phyloP scores from a whole-genome alignment of 305 asterid species.

The Fraxinus greggii region DNA sequence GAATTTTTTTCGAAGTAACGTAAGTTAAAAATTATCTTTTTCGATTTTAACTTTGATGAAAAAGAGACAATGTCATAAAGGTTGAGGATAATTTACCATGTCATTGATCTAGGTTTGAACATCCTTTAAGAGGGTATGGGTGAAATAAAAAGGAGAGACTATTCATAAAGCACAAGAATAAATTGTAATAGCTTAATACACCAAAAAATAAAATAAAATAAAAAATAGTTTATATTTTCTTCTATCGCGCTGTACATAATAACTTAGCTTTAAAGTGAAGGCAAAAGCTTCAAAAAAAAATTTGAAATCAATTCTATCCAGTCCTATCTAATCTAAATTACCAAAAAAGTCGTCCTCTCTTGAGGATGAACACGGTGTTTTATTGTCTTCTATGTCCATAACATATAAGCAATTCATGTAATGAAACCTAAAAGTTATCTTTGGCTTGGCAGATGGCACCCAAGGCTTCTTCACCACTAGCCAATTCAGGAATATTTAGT shows the following conservation, averaged over 20 bases:
- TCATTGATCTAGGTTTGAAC: not conserved
- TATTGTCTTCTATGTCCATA: not conserved
- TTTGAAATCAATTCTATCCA: not conserved
- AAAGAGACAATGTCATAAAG: not conserved
- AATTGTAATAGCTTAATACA: not conserved
- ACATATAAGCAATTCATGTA: not conserved
- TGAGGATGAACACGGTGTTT: not conserved
- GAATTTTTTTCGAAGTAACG: not conserved
- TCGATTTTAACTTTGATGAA: not conserved
- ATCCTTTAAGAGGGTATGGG: not conserved
- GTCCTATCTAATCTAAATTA: not conserved
- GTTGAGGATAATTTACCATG: not conserved
- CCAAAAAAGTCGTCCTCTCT: not conserved
- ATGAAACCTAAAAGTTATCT: constrained; percentile 59
- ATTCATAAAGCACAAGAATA: not conserved
- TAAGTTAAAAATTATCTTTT: not conserved
- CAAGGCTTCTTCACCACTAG: constrained; percentile 74
- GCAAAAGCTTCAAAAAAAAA: not conserved
- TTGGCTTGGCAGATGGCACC: constrained; percentile 76
- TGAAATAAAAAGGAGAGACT: not conserved
- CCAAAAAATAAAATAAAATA: not conserved
- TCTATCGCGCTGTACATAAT: not conserved
- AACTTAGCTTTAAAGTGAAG: not conserved
- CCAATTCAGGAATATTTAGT: constrained; percentile 58
- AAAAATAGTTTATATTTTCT: not conserved